Conservation (phyloP, 768 basidiomycete species). For the Crassisporium funariophilum region DNA sequence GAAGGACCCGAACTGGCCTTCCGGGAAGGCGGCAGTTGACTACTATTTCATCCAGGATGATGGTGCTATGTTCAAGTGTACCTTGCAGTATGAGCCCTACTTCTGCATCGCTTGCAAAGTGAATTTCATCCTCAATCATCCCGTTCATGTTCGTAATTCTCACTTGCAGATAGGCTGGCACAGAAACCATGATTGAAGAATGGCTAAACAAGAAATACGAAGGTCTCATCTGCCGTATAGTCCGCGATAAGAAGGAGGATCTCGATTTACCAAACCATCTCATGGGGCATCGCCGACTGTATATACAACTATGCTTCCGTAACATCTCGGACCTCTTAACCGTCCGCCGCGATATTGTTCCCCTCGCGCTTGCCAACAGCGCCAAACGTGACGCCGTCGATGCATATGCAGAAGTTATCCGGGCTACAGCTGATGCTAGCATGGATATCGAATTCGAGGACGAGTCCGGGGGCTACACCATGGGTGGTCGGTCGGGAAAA, state of each 20-base stretch:
- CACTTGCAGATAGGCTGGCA: slow-evolving; percentile 59
- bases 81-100: slow-evolving; percentile 91
- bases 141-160: neutral
- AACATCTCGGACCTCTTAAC: slow-evolving; percentile 91
- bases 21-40: slow-evolving; percentile 89
- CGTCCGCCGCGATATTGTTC: slow-evolving; percentile 86
- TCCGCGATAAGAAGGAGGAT: slow-evolving; percentile 88
- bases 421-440: slow-evolving; percentile 67
- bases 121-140: slow-evolving; percentile 19
- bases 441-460: slow-evolving; percentile 73
- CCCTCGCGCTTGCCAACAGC: slow-evolving; percentile 86
- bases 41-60: slow-evolving; percentile 98
- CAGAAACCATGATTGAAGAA: slow-evolving; percentile 90
- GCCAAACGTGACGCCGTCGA: slow-evolving; percentile 95
- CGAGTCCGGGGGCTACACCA: slow-evolving; percentile 49
- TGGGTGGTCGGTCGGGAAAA: slow-evolving; percentile 34
- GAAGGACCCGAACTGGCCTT: slow-evolving; percentile 82
- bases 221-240: slow-evolving; percentile 77
- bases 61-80: slow-evolving; percentile 94
- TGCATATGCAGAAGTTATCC: slow-evolving; percentile 96
- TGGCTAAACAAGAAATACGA: slow-evolving; percentile 95
- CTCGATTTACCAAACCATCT: slow-evolving; percentile 95
- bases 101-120: slow-evolving; percentile 94
- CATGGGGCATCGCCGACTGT: slow-evolving; percentile 89
- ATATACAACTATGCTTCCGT: slow-evolving; percentile 85